Percentiles rank a stretch among this genome's conserved stretches.
Conservation (phyloP, 1,284 basidiomycete species). For the Wolfiporia cocos region DNA sequence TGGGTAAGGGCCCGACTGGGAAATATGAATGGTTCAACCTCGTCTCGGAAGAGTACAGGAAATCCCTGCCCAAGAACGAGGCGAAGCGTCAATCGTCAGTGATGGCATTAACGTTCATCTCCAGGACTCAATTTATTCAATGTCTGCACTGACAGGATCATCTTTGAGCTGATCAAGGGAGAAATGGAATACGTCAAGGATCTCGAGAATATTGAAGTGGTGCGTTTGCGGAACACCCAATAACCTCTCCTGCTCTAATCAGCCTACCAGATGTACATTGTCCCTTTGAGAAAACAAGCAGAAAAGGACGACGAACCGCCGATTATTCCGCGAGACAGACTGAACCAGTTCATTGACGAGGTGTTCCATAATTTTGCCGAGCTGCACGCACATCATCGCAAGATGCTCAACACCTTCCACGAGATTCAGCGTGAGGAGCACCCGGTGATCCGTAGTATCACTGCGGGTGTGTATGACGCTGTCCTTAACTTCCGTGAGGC, state of each 20-base stretch:
- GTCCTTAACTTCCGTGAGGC: conserved; percentile 90
- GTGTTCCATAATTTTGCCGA: conserved; percentile 93
- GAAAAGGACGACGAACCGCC: conserved; percentile 71
- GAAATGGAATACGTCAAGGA: conserved; percentile 96
- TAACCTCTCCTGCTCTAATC: too few relatives aligned
- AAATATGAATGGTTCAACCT: conserved; percentile 89
- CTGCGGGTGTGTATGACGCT: conserved; percentile 83
- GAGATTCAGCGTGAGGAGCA: conserved; percentile 89
- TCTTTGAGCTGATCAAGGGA: conserved; percentile 93
- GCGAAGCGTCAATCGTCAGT: conserved; percentile 84
- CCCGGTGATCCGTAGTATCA: conserved; percentile 78
- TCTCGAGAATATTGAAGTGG: conserved; percentile 81
- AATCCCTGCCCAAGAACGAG: conserved; percentile 69
- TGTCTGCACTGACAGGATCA: conserved; percentile 50
- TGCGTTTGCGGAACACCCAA: conserved; percentile 29
- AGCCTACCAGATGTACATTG: conserved; percentile 83
- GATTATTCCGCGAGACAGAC: conserved; percentile 66
- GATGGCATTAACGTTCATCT: not conserved
- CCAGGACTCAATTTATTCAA: not conserved
- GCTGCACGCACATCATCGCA: conserved; percentile 68
- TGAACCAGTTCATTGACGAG: conserved; percentile 79
- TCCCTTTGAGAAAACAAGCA: conserved; percentile 69
- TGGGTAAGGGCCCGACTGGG: conserved; percentile 68
- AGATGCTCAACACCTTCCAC: conserved; percentile 76
- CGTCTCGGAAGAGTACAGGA: conserved; percentile 63